Base-by-base conservation (phyloP, 306 rosid genomes). In the Betula pendula region DNA sequence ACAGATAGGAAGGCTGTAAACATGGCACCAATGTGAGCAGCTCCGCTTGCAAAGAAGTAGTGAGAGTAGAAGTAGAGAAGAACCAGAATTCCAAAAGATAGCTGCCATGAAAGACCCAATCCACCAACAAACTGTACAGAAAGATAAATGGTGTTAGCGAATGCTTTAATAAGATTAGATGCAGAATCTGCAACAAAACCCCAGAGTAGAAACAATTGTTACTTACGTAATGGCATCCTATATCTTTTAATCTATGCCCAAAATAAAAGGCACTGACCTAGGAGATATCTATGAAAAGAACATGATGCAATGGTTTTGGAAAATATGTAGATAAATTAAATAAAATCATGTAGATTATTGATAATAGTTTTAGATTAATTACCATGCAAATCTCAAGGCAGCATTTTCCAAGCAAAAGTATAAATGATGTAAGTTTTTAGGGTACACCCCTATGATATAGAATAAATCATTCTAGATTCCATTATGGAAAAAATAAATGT, bases 11-110 rank as follows among this genome's bases (percentile, higher is more conserved):
- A 96, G 69, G 99, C 99, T 29, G 99, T 96, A 73, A 96, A 96
- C 99, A 96, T 96, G 50, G 99, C 99, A 27, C 99, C 99, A 10
- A 96, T 96, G 77, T 96, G 99, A 79, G 99, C 99, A 50, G 99
- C 99, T 73, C 98, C 99, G 79, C 99, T 96, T 20, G 99, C 99
- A 77, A 96, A 96, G 90, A 96, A 96, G 90, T 96, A 96, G 84
- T 96, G 99, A 0, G 99, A 87, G 86, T 96, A 96, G 87, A 96
- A 96, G 80, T 96, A 96, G 62, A 96, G 97, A 52, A 96, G 97
- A 81, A 92, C 98, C 48, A 96, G 91, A 81, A 96, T 91, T 55
- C 98, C 99, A 58, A 96, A 96, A 55, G 99, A 93, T 29, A 82
- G 75, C 77, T 92, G 99, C 99, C 99, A 96, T 15, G 97, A 88